Conservation (phyloP, 805 yeast genomes). For the Barnettozyma wickerhamii region DNA sequence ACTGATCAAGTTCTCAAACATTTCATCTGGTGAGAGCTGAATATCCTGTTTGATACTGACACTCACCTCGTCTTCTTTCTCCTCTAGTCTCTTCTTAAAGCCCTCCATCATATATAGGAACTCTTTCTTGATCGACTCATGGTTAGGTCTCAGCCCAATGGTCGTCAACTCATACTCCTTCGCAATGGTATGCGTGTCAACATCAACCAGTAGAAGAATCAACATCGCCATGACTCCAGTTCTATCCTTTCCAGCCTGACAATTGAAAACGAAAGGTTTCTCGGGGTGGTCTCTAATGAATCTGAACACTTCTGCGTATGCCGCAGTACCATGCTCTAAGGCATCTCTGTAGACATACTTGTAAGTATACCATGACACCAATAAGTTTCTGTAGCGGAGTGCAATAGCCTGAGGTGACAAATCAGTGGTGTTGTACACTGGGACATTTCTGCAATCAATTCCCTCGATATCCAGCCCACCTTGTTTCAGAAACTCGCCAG, state of each 20-base stretch:
- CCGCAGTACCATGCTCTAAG: conserved; percentile 42
- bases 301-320: conserved; percentile 47
- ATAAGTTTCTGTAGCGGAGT: conserved; percentile 45
- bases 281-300: conserved; percentile 51
- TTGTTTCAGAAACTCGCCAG: conserved; percentile 43
- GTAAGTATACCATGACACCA: conserved; percentile 60
- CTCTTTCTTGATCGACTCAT: conserved; percentile 20
- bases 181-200: conserved; percentile 59
- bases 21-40: conserved; percentile 34
- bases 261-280: conserved; percentile 60
- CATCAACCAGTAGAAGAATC: conserved; percentile 57
- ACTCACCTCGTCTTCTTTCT: conserved; percentile 2
- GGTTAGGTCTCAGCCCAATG: conserved; percentile 52
- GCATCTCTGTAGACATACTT: conserved; percentile 59
- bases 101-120: conserved; percentile 16
- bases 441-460: conserved; percentile 45
- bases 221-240: conserved; percentile 75
- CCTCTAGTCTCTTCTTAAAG: conserved; percentile 4
- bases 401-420: conserved; percentile 65
- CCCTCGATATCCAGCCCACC: conserved; percentile 46
- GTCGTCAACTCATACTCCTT: conserved; percentile 77
- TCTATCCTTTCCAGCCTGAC: conserved; percentile 86
- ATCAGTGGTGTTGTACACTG: conserved; percentile 51
- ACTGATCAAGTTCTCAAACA: conserved; percentile 56
- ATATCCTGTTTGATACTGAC: conserved; percentile 4